Base-by-base conservation (phyloP, 1,139 yeast genomes). In the Yamadazyma conglobata region DNA sequence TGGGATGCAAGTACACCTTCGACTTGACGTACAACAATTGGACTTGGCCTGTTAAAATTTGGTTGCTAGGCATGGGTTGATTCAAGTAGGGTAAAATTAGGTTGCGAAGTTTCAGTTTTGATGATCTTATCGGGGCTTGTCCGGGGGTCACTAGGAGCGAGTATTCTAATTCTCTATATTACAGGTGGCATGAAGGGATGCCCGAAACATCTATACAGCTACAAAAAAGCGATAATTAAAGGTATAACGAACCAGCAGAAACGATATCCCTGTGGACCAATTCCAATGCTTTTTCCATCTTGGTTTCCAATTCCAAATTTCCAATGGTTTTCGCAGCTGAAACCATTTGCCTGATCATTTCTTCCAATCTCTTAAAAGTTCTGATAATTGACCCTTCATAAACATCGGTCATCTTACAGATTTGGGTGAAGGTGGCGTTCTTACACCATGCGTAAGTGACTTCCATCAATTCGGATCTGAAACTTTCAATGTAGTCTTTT, bases 391-490 rank as follows among this genome's bases (percentile, higher is more conserved):
- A 83, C 25, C 99, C 99, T 64, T 93, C 98, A 48, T 89, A 93
- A 26, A 93, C 97, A 54, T 91, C 98, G 0, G 98, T 91, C 96
- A 91, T 87, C 58, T 89, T 89, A 64, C 97, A 91, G 40, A 91
- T 89, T 54, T 89, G 96, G 0, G 96, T 89, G 58, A 93, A 93
- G 0, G 91, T 67, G 4, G 96, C 96, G 17, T 97, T 97, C 52
- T 83, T 82, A 54, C 96, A 86, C 99, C 99, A 93, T 26, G 93
- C 87, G 58, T 64, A 87, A 1, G 93, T 96, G 30, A 91, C 97
- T 54, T 88, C 97, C 97, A 93, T 89, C 43, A 93, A 69, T 52
- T 91, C 95, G 15, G 88, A 81, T 56, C 95, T 78, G 66, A 91
- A 93, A 18, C 82, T 73, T 52, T 88, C 95, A 25, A 91, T 81